A percentile compares a stretch with the other conserved stretches of the same genome.
phyloP scores from a whole-genome alignment of 345 rosid species.

The thale cress (Arabidopsis thaliana) region TAIR10.1 NC_003070.9:26258501-26259000 shows the following conservation, averaged over 20 bases:
- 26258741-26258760: background rate
- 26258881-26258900: slow-evolving; percentile 33
- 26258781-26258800: slow-evolving; percentile 27
- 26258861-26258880: slow-evolving; percentile 12
- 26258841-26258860: slow-evolving; percentile 8
- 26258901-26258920: slow-evolving; percentile 34
- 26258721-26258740: background rate
- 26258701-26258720: slow-evolving; percentile 6
- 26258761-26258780: background rate
- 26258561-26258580: background rate
- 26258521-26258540: background rate
- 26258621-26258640: background rate
- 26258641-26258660: background rate
- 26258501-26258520: background rate
- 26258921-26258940: slow-evolving; percentile 32
- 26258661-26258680: slow-evolving; percentile 17
- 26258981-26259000: slow-evolving; percentile 10
- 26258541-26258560: no score
- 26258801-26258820: background rate
- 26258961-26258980: slow-evolving; percentile 43
- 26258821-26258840: slow-evolving; percentile 11
- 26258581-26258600: background rate
- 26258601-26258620: background rate
- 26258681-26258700: background rate
- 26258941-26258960: slow-evolving; percentile 49